Evolutionary conservation across 331 rosid genomes (phyloP).

Genomic region (Malus hybrid): DNA sequence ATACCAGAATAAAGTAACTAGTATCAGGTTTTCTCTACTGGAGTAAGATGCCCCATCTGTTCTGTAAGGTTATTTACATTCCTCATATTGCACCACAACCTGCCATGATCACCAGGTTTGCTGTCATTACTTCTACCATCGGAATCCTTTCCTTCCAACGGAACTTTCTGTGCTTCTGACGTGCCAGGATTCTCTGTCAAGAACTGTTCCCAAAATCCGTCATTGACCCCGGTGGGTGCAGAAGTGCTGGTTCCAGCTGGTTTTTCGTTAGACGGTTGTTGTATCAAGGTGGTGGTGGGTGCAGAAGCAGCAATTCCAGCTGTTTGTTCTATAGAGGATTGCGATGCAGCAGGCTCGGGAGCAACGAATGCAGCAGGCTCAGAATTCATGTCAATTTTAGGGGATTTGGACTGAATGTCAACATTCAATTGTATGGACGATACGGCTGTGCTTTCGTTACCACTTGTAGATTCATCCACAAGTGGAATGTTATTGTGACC

Average conservation of each 20-base stretch:
- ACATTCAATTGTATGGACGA: constrained; percentile 36
- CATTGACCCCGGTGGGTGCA: constrained; percentile 50
- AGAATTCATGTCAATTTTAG: constrained; percentile 53
- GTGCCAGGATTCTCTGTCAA: constrained; percentile 91
- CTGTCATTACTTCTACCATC: constrained; percentile 45
- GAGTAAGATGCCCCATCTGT: constrained; percentile 71
- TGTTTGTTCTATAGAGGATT: constrained; percentile 30
- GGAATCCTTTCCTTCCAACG: constrained; percentile 42
- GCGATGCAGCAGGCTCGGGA: constrained; percentile 28
- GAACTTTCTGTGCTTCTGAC: constrained; percentile 49
- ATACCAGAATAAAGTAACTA: constrained; percentile 22
- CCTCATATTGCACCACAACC: constrained; percentile 57
- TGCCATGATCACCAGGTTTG: constrained; percentile 31
- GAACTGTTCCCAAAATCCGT: constrained; percentile 80
- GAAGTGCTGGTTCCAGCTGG: constrained; percentile 17
- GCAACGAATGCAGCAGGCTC: constrained; percentile 40
- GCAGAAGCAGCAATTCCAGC: constrained; percentile 16
- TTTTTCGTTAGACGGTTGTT: constrained; percentile 32
- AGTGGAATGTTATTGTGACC: constrained; percentile 11
- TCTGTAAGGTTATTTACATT: constrained; percentile 67
- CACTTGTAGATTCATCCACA: constrained; percentile 44
- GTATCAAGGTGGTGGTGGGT: constrained; percentile 15
- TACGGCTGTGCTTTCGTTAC: constrained; percentile 34
- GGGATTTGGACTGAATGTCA: constrained; percentile 39
- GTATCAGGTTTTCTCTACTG: constrained; percentile 40